Base-by-base conservation (phyloP, 2,329 filamentous ascomycete species). In the Canariomyces notabilis region DNA sequence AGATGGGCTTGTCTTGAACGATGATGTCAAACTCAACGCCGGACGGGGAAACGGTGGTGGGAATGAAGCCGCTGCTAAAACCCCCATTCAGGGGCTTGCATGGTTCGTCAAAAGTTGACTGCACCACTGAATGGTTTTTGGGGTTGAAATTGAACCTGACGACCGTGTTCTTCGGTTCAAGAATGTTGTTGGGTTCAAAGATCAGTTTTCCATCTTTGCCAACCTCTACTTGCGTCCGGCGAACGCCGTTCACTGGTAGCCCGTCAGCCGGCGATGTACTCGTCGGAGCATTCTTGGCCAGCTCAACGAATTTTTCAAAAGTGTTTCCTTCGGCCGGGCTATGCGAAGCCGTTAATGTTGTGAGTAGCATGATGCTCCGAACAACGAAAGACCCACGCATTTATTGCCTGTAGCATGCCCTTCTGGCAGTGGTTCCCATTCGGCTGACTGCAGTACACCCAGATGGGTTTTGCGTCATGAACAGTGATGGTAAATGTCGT, bases 381-480 rank as follows among this genome's bases (percentile, higher is more conserved):
- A 12, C 15, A 4, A 12, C 2, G 16, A 8, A n/a, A 22, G 11
- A 59, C 63, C 51, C 45, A 66, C 58, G 64, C 60, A 51, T 69
- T 69, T 51, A 69, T 61, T 40, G 62, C 53, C 20, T 66, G 64
- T 1, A 69, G 59, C 67, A 69, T 69, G 42, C 66, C 66, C 18
- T 48, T 62, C 52, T 74, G 67, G 58, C 74, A 77, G 54, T 76
- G 71, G 31, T 66, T 64, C 1, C 59, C 64, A 22, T 61, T 64
- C 4, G 63, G 63, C 42, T 68, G 64, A 15, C 60, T 64, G 61
- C 73, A 76, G 55, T 76, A 77, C 48, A 71, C 65, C 71, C 72
- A 76, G 15, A 73, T 63, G 4, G 73, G 69, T 48, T 69, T 67
- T 3, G 67, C 70, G 52, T 73, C 64, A 31, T 70, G 67, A 35